phyloP scores from a whole-genome alignment of 2,329 filamentous ascomycete species.

The Pyricularia pennisetigena region DNA sequence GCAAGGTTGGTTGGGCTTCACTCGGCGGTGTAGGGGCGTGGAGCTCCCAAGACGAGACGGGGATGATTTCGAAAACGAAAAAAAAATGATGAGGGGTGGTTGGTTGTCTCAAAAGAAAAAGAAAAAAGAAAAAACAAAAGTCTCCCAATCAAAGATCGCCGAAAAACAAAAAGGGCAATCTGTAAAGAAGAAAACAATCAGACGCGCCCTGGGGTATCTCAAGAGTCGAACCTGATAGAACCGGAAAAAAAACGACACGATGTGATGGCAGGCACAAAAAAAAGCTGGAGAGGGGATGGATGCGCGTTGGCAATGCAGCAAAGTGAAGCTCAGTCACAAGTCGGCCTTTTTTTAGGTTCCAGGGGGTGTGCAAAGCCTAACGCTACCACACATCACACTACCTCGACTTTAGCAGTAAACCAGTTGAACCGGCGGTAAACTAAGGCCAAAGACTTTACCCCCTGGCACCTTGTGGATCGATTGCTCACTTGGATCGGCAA shows the following conservation, averaged over 20 bases:
- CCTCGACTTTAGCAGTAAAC: not conserved
- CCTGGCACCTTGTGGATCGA: not conserved
- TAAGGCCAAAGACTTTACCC: not conserved
- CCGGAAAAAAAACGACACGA: not conserved
- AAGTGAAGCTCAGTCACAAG: not conserved
- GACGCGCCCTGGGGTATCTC: not conserved
- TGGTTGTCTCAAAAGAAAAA: not conserved
- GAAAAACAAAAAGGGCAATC: not conserved
- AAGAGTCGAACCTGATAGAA: not conserved
- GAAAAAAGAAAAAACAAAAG: not conserved
- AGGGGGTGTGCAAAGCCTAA: not conserved
- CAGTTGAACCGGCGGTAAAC: not conserved
- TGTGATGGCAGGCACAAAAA: not conserved
- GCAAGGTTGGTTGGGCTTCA: not conserved
- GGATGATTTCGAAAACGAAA: not conserved
- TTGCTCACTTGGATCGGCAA: not conserved
- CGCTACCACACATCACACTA: not conserved
- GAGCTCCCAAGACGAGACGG: not conserved
- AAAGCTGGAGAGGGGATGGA: not conserved
- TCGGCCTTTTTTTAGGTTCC: too few species aligned
- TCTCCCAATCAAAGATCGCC: not conserved
- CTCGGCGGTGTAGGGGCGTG: not conserved
- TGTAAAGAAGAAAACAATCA: not conserved
- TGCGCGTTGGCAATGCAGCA: not conserved
- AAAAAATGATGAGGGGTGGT: not conserved